Base-by-base conservation (phyloP, 1,284 basidiomycete species). In the Pseudozyma hubeiensis region DNA sequence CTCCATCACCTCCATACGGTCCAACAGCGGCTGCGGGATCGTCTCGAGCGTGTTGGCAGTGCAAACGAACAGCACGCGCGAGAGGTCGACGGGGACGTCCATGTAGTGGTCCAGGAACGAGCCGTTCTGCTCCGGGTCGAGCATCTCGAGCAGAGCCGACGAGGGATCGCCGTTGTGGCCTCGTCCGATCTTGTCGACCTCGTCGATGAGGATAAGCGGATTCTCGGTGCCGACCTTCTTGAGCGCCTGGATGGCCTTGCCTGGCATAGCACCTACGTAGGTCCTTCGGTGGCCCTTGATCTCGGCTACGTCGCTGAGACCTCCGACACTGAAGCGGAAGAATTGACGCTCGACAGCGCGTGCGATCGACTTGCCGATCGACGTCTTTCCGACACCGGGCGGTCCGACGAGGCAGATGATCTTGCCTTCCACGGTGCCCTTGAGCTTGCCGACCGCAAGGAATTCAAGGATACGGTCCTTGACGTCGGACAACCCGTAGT, bases 391-490 rank as follows among this genome's bases (percentile, higher is more conserved):
- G 6, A 99, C 97, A 86, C 96, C 96, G 3, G 97, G 97, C 13
- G 96, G 97, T 8, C 96, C 96, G 39, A 93, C 93, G 29, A 99
- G 89, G 83, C 94, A 97, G 60, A 99, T 92, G 80, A 99, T 99
- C 87, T 99, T 98, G 80, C 96, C 96, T 84, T 98, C 89, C n/a
- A 99, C 94, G 0, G 92, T 95, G 10, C 96, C 96, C 33, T 94
- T 90, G 7, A 99, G 89, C 86, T 98, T 98, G 49, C 95, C 95
- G 11, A 99, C 95, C 0, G 97, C 97, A 43, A 99, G 89, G 88
- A 99, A 99, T 85, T 99, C 96, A 49, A 99, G 89, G 69, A 99
- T 98, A 37, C 96, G 92, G 70, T 96, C 92, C 85, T 99, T 99
- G 84, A 98, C 83, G 41, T 98, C 94, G 79, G 92, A 91, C 48